phyloP scores from a whole-genome alignment of 176 grass and related monocot species.

The Cenchrus purpureus region DNA sequence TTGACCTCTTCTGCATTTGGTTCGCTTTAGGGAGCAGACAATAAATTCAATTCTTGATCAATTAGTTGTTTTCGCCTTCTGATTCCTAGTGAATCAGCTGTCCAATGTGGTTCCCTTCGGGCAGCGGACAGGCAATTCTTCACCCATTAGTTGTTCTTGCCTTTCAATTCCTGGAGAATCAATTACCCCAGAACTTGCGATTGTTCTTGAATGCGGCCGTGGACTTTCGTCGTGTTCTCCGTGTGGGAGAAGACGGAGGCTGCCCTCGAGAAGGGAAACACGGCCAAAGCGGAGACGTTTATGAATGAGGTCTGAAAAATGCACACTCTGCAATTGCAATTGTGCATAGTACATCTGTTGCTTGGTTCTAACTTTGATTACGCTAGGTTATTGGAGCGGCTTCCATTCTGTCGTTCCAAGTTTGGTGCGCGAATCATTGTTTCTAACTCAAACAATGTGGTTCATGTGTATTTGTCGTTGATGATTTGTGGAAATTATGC shows the following conservation, averaged over 20 bases:
- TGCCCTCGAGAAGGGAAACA: conserved; percentile 53
- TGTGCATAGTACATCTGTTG: background rate
- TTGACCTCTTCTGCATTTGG: no score
- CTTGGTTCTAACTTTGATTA: background rate
- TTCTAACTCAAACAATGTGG: background rate
- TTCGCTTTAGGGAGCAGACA: no score
- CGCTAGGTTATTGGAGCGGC: conserved; percentile 48
- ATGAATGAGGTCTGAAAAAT: conserved; percentile 49
- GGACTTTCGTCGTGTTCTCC: conserved; percentile 58
- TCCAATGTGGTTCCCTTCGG: no score
- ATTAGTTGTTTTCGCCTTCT: no score
- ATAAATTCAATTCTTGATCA: no score
- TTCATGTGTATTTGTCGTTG: background rate
- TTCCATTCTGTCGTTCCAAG: conserved; percentile 15
- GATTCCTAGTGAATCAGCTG: no score
- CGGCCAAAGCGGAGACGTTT: conserved; percentile 62
- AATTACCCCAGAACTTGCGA: no score
- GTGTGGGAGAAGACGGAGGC: conserved; percentile 63
- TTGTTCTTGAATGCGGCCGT: conserved; percentile 1
- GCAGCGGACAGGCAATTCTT: no score
- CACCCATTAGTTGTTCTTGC: no score
- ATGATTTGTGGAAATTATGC: conserved; percentile 32
- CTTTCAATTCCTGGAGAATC: no score
- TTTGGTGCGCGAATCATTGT: background rate
- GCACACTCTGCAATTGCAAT: background rate